Percentiles rank a stretch among this genome's conserved stretches.
Evolutionary conservation across 306 rosid genomes (phyloP).

Genomic region (Dryas alaskensis): DNA sequence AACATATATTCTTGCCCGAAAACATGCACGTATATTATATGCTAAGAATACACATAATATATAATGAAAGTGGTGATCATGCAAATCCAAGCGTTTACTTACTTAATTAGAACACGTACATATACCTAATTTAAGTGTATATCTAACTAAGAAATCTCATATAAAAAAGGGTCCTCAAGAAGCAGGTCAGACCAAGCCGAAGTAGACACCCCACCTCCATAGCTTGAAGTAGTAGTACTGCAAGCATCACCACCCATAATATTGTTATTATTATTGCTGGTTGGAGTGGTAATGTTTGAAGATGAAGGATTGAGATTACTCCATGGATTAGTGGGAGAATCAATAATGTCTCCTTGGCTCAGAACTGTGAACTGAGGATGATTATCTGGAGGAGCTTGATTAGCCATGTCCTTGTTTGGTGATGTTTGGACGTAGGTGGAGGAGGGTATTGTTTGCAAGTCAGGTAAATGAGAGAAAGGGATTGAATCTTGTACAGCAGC

Average conservation of each 20-base stretch:
- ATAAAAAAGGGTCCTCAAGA: slow-evolving; percentile 59
- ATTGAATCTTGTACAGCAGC: slow-evolving; percentile 27
- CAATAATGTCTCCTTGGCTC: slow-evolving; percentile 19
- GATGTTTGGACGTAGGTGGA: slow-evolving; percentile 13
- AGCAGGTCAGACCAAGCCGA: slow-evolving; percentile 60
- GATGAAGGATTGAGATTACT: slow-evolving; percentile 43
- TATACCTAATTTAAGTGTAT: not conserved
- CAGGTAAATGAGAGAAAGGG: slow-evolving; percentile 57
- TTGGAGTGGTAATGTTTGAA: slow-evolving; percentile 32
- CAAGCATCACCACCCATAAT: slow-evolving; percentile 36
- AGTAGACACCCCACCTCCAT: slow-evolving; percentile 30
- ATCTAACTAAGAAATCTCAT: slow-evolving; percentile 32
- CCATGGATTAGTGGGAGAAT: slow-evolving; percentile 45
- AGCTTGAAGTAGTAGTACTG: slow-evolving; percentile 40
- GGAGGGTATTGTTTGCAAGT: slow-evolving; percentile 26
- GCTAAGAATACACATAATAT: not conserved
- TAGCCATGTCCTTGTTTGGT: slow-evolving; percentile 11
- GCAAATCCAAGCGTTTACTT: slow-evolving; percentile 1
- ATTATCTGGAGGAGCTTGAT: slow-evolving; percentile 25
- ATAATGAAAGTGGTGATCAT: not conserved
- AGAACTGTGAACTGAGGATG: slow-evolving; percentile 9
- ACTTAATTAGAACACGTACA: not conserved
- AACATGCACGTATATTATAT: not conserved
- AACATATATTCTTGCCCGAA: too few relatives aligned
- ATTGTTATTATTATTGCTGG: too few relatives aligned